Base-by-base conservation (phyloP, 1,139 yeast species). In the Hemisphaericaspora xylofermentans region DNA sequence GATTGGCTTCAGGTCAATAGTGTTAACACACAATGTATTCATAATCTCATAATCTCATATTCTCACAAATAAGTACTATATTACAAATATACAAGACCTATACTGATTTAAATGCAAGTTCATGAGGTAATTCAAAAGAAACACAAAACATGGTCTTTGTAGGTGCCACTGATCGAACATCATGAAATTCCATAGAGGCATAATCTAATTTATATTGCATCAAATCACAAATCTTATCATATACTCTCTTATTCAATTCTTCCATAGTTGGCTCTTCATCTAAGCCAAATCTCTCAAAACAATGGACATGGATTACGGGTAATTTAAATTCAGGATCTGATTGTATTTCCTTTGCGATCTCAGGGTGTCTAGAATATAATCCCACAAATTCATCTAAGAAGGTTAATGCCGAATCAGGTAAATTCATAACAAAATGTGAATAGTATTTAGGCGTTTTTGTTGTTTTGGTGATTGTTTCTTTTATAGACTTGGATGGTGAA, bases 81-180 rank as follows among this genome's bases (percentile, higher is more conserved):
- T 6, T 25, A 25, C 28, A 9, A 10, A 25, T n/a, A 6, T 25
- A 25, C n/a, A 25, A 8, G 12, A 8, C 14, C 21, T 31, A 34
- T 9, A 26, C 14, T 31, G 51, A 53, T 47, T 53, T 62, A 48
- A 81, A 84, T 2, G 96, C 96, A 26, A 91, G 88, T 45, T 78
- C 84, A 45, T 71, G 72, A 0, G 98, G 98, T 33, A 93, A 71
- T 52, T 64, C 63, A 63, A 91, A 89, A 8, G 91, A 71, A 4
- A 88, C 87, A 61, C 98, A 89, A 59, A 80, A 91, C 98, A 93
- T 93, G 26, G 93, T 93, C 60, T 93, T 94, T 2, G 97, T 88
- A 2, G 98, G 98, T 0, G 98, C 93, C 12, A 94, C 98, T 58
- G 82, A 83, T 56, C 98, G 78, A 12, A 94, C 98, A 50, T 84